Evolutionary conservation across 108 stramenopile genomes (phyloP).

Genomic region (Cyclotella sp.): DNA sequence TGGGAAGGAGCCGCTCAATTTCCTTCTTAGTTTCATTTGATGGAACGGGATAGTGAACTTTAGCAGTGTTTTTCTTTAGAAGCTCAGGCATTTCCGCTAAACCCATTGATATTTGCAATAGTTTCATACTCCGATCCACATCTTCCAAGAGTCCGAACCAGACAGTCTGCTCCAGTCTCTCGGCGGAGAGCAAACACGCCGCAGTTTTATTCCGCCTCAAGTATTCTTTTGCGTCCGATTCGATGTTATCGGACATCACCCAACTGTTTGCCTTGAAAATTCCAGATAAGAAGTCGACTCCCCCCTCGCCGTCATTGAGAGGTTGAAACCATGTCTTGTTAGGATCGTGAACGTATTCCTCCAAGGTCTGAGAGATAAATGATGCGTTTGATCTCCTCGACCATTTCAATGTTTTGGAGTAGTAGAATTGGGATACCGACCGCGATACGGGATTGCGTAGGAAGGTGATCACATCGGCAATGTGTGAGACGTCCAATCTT

Average conservation of each 20-base stretch:
- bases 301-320: constrained; percentile 36
- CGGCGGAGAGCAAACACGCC: constrained; percentile 20
- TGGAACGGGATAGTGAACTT: neutral
- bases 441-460: constrained; percentile 49
- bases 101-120: constrained; percentile 25
- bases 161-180: constrained; percentile 26
- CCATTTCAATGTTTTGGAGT: constrained; percentile 27
- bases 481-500: neutral
- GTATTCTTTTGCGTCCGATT: constrained; percentile 17
- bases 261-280: constrained; percentile 19
- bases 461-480: constrained; percentile 42
- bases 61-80: constrained; percentile 15
- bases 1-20: constrained; percentile 27
- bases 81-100: constrained; percentile 17
- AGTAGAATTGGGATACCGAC: constrained; percentile 44
- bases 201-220: constrained; percentile 30
- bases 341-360: constrained; percentile 28
- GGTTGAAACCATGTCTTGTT: constrained; percentile 31
- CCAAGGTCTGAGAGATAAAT: constrained; percentile 25
- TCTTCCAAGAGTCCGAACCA: constrained; percentile 54
- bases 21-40: constrained; percentile 1
- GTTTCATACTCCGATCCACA: constrained; percentile 30
- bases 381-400: constrained; percentile 18
- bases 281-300: constrained; percentile 32
- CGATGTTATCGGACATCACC: constrained; percentile 23